Conservation (phyloP, 306 rosid species). For the Abrus precatorius region DNA sequence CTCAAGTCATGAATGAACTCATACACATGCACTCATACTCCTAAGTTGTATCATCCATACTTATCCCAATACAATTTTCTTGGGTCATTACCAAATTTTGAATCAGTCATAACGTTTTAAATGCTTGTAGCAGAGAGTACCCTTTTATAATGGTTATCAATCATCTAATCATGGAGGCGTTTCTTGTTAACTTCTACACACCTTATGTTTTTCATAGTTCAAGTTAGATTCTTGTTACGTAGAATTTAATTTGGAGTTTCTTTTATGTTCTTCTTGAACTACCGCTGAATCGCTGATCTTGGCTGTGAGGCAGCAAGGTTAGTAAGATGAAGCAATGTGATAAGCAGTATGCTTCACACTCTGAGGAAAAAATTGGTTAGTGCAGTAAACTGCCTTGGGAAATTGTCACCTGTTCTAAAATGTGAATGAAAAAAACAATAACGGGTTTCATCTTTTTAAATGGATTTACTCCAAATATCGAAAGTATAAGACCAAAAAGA, state of each 20-base stretch:
- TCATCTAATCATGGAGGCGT: slow-evolving; percentile 8
- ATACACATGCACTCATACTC: slow-evolving; percentile 5
- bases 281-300: neutral
- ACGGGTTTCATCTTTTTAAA: too few relatives aligned
- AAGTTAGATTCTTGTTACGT: neutral
- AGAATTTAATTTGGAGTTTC: neutral
- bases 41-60: neutral
- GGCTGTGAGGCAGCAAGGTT: neutral
- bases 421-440: neutral
- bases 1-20: slow-evolving; percentile 15
- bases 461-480: neutral
- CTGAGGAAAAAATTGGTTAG: neutral
- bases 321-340: neutral
- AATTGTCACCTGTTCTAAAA: neutral
- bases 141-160: neutral
- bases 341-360: neutral
- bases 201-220: neutral
- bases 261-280: slow-evolving; percentile 17
- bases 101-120: neutral
- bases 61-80: neutral
- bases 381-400: neutral
- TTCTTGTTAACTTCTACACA: slow-evolving; percentile 4
- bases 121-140: slow-evolving; percentile 1
- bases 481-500: neutral
- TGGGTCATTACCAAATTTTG: slow-evolving; percentile 15